Evolutionary conservation across 2,329 filamentous ascomycete genomes (phyloP), one percentile per base, ranked within the genome.

Genomic region (Cercospora zeae-maydis): DNA sequence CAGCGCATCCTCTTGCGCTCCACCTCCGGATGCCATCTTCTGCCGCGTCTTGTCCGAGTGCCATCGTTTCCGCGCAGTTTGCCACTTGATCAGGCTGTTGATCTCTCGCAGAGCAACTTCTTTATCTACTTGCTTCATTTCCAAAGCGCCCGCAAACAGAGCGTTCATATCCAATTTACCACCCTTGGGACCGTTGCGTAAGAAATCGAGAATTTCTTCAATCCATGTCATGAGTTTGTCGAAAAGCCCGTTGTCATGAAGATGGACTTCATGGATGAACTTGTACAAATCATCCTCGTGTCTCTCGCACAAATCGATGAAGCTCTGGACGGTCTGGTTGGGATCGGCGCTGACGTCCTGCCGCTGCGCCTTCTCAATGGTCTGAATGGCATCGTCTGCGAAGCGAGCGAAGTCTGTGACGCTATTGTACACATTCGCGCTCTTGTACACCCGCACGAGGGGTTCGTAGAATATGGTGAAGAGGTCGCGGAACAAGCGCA

Each of bases 391-490:
- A 75, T 99, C 95, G 73, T 97, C 92, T 58, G 95, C 86, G 71
- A 99, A 99, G 39, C 87, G 83, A 0, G 93, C 90, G 79, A 99
- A 98, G 76, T 99, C 95, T 0, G 93, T 98, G 64, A 99, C 93
- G 74, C 91, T 96, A 80, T 88, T 95, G 82, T 98, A 98, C 27
- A 99, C 93, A 71, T 98, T 99, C 67, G 95, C 95, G 19, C 93
- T 96, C 79, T 98, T 99, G 83, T 99, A 99, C 0, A 99, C 95
- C 53, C 95, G 86, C 14, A 99, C 92, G 21, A 99, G 86, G 0
- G 95, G 95, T 75, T 99, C 95, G 78, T 99, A 99, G 80, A 99
- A 99, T 74, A 99, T 98, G 34, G 92, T 96, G 76, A 99, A 98
- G 24, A 99, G 83, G 73, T 99, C 95, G 53, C 92, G 87, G 83